Percentiles rank a stretch among this genome's conserved stretches.
phyloP scores from a whole-genome alignment of 371 early-diverging fungal species.

The Zychaea mexicana region DNA sequence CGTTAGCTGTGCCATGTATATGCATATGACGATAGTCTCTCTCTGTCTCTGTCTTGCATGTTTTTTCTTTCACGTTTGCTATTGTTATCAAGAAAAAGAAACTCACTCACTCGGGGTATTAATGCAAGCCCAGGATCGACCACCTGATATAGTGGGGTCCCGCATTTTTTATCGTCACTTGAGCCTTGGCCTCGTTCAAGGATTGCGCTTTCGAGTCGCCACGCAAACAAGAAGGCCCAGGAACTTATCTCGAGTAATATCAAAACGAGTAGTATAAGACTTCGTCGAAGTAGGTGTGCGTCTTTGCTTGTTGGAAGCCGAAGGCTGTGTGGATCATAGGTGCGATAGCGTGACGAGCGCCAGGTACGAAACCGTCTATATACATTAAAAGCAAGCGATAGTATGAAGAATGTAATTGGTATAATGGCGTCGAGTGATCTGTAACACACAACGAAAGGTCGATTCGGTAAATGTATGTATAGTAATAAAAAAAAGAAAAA shows the following conservation, averaged over 20 bases:
- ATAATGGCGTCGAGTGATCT: slow-evolving; percentile 39
- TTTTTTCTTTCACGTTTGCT: too few relatives aligned
- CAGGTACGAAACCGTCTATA: slow-evolving; percentile 22
- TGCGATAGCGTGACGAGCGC: slow-evolving; percentile 9
- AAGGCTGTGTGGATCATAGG: slow-evolving; percentile 18
- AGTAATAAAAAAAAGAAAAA: background rate
- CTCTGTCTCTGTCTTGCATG: too few relatives aligned
- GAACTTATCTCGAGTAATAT: slow-evolving; percentile 43
- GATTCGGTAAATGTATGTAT: too few relatives aligned
- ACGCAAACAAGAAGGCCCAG: slow-evolving; percentile 54
- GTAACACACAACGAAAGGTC: slow-evolving; percentile 7
- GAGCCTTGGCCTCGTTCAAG: slow-evolving; percentile 27
- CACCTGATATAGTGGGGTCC: slow-evolving; percentile 36
- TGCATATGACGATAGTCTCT: too few relatives aligned
- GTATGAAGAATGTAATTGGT: slow-evolving; percentile 31
- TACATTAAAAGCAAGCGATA: slow-evolving; percentile 27
- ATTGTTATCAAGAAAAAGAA: background rate
- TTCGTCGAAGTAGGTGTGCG: slow-evolving; percentile 30
- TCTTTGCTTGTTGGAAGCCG: slow-evolving; percentile 43
- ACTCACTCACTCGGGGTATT: slow-evolving; percentile 38
- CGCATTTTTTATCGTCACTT: slow-evolving; percentile 9
- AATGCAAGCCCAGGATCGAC: slow-evolving; percentile 41
- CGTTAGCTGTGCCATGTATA: too few relatives aligned
- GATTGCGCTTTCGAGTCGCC: slow-evolving; percentile 50
- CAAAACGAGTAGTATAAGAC: slow-evolving; percentile 32